These are phyloP conservation scores for Bryum argenteum DNA, from an alignment of 225 moss, liverwort and hornwort genomes.

Conservation along the genomic window DNA sequence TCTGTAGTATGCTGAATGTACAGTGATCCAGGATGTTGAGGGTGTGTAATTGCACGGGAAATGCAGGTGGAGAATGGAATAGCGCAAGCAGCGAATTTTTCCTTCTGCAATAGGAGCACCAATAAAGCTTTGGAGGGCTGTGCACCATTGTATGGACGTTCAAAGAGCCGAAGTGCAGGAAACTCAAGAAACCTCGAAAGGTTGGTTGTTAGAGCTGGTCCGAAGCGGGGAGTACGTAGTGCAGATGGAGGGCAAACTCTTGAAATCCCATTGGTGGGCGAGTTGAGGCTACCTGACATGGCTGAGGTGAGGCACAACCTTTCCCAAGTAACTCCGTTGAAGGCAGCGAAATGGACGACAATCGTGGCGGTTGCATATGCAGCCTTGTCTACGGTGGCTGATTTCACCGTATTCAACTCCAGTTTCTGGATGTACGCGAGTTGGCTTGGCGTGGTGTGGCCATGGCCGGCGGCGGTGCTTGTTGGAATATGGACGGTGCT, in stretches of 20 bases:
- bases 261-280: slow-evolving; percentile 47
- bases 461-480: slow-evolving; percentile 69
- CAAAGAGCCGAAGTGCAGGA: slow-evolving; percentile 28
- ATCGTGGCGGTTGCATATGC: slow-evolving; percentile 53
- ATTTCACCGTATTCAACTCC: slow-evolving; percentile 56
- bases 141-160: slow-evolving; percentile 47
- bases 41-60: slow-evolving; percentile 25
- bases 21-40: neutral
- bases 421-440: slow-evolving; percentile 71
- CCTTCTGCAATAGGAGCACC: slow-evolving; percentile 76
- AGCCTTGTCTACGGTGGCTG: slow-evolving; percentile 40
- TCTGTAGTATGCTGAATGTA: neutral
- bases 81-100: slow-evolving; percentile 96
- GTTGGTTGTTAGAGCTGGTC: slow-evolving; percentile 49
- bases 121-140: slow-evolving; percentile 44
- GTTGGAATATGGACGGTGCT: slow-evolving; percentile 61
- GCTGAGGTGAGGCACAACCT: slow-evolving; percentile 37
- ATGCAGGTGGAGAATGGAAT: slow-evolving; percentile 87
- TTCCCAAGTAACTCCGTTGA: slow-evolving; percentile 49
- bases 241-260: slow-evolving; percentile 32
- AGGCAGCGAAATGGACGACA: slow-evolving; percentile 63
- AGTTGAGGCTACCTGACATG: slow-evolving; percentile 34
- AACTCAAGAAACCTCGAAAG: slow-evolving; percentile 36
- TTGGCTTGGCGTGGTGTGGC: slow-evolving; percentile 88
- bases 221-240: slow-evolving; percentile 39